Base-by-base conservation (phyloP, 495 filamentous ascomycete genomes). In the Hyaloscypha finlandica region DNA sequence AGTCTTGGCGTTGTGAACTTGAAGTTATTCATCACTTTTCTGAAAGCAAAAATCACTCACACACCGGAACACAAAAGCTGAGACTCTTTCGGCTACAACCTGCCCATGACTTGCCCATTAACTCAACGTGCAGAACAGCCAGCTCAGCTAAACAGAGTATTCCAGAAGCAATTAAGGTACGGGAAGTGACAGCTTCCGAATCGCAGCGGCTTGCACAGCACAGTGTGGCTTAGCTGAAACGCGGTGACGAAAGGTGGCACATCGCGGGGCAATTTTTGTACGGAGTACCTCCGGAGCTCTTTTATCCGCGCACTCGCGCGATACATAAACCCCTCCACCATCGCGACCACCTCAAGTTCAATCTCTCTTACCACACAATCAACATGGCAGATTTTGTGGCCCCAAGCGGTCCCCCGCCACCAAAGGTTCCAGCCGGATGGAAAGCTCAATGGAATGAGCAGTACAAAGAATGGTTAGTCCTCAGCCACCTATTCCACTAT, bases 371-470 rank as follows among this genome's bases (percentile, higher is more conserved):
- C 14, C 35, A 53, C 25, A 39, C 59, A 48, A 22, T 67, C 55
- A 75, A 62, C 32, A 89, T 89, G 82, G 80, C 81, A 52, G 84
- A 88, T 70, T 92, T 89, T 73, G 77, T 80, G 42, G 85, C 92
- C 65, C 92, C 92, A 22, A 72, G 85, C 1, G 92, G 92, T 6
- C 94, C 94, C 59, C 93, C 93, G 42, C 93, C 95, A 9, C 94
- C 93, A 29, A 86, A 86, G 68, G 89, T 97, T 2, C 95, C 94
- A 0, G 89, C 91, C 73, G 94, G 94, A 64, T 98, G 93, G 92
- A 70, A 70, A 61, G 66, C 68, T 16, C 86, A 91, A 54, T 96
- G 84, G 77, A 89, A 92, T 70, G 84, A 87, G 0, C 84, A 88
- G 65, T 93, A 92, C 77, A 84, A 87, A 35, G 86, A 92, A 89